These are phyloP conservation scores for Nothophytophthora sp. DNA, from an alignment of 352 stramenopile species.

Conservation along the genomic window DNA sequence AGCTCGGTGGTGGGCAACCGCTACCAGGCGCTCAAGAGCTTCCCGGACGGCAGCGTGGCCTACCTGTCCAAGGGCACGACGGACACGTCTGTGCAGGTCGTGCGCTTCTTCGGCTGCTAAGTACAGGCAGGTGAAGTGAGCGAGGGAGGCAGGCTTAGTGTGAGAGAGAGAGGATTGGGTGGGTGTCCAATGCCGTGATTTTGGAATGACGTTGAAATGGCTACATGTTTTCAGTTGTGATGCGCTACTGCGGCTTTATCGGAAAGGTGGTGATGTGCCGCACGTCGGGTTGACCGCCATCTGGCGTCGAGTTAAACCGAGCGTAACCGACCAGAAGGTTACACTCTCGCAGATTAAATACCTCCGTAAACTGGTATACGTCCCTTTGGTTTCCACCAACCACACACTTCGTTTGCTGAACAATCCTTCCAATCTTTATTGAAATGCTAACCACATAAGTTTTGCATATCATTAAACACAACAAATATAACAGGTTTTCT, in stretches of 20 bases:
- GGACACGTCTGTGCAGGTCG: slow-evolving; percentile 37
- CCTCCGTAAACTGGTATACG: no score
- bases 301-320: slow-evolving; percentile 7
- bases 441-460: not conserved
- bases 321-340: no score
- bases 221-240: slow-evolving; percentile 6
- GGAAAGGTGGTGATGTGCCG: slow-evolving; percentile 3
- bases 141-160: no score
- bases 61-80: slow-evolving; percentile 51
- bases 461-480: not conserved
- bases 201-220: not conserved
- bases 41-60: slow-evolving; percentile 49
- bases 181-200: not conserved
- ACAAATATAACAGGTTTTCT: no score
- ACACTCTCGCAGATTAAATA: no score
- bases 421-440: no score
- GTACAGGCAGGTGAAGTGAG: not conserved
- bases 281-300: no score
- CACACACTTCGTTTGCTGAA: no score
- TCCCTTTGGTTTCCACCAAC: no score
- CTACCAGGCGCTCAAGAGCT: slow-evolving; percentile 61
- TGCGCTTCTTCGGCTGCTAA: slow-evolving; percentile 46
- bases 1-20: slow-evolving; percentile 51
- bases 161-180: slow-evolving; percentile 4
- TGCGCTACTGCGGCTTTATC: not conserved